Base-by-base conservation (phyloP, 495 filamentous ascomycete species). In the Trypethelium eluteriae region DNA sequence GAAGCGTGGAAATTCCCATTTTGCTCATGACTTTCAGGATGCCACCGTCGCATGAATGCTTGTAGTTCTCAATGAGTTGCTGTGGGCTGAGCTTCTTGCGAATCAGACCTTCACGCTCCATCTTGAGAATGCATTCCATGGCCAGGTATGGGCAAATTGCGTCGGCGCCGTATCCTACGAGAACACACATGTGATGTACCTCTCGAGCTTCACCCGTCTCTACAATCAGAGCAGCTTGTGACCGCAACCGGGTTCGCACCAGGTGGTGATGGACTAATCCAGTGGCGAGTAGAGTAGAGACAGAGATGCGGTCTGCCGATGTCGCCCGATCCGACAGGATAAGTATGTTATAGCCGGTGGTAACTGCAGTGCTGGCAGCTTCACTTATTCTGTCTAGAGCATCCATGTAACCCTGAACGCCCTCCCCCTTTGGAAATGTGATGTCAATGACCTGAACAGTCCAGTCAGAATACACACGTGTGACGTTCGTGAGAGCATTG, bases 21-120 rank as follows among this genome's bases (percentile, higher is more conserved):
- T 99, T 99, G 79, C 91, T 96, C 94, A 99, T 99, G 74, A 99
- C 94, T 81, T 99, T 99, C 66, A 99, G 83, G 68, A 99, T 96
- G 78, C 94, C 94, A 71, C 94, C 94, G 72, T 98, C 95, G 73
- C 91, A 95, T 59, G 94, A 99, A 73, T 94, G 90, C 81, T 95
- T 96, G 83, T 98, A 99, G 79, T 99, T 99, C 67, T 89, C 86
- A 68, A 99, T 90, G 63, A 98, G 86, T 68, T 86, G 83, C 59
- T 96, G 91, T 67, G 95, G 87, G 34, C 85, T 81, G 32, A 98
- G 80, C 72, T 93, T 87, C 82, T 95, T 95, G 73, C 92, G 88
- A 76, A 99, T 95, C 66, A 98, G 79, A 38, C 88, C 90, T 79
- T 99, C 94, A 39, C 91, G 89, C 82, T 97, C 93, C 80, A 99